Base-by-base conservation (phyloP, 164 flowering plant genomes). In the Stephania yunnanensis region DNA sequence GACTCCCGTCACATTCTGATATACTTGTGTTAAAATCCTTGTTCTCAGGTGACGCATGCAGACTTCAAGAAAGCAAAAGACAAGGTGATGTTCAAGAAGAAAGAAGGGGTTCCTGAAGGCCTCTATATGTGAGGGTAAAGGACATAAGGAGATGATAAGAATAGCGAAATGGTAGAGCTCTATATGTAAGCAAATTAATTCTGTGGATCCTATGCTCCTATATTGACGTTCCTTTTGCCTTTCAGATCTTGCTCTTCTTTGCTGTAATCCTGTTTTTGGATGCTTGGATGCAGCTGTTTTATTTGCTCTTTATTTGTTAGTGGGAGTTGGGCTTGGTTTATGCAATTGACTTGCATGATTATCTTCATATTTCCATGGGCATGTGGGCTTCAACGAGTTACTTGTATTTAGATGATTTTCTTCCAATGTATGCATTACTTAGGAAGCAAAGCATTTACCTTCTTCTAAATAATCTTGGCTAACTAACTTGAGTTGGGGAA, bases 41-140 rank as follows among this genome's bases (percentile, higher is more conserved):
- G 6, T 72, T 6, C 44, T 75, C 88, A 92, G 97, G 95, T 91
- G 31, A 92, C 93, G 2, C 97, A 92, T 81, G 74, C 77, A 1
- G 98, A 94, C 80, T 91, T 94, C 80, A 94, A 94, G 89, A 94
- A 94, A 81, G 98, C 97, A 1, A 94, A 94, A 82, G 98, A 92
- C 64, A 94, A 94, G 88, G 98, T 94, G 72, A 94, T 94, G 95
- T 94, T 87, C 86, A 92, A 94, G 88, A 94, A 94, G 89, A 94
- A 93, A 82, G 98, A 93, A 85, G 98, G 98, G 50, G 93, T 94
- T 29, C 97, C 95, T 2, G 97, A 94, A 84, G 98, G 98, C 20
- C 97, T 94, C 25, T 94, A 94, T 30, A 88, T 94, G 95, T 93
- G 11, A 63, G 64, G 64, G 69, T 46, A 73, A 73, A 73, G 20